Base-by-base conservation (phyloP, 441 rosid genomes). In the Lepidium campestre region DNA sequence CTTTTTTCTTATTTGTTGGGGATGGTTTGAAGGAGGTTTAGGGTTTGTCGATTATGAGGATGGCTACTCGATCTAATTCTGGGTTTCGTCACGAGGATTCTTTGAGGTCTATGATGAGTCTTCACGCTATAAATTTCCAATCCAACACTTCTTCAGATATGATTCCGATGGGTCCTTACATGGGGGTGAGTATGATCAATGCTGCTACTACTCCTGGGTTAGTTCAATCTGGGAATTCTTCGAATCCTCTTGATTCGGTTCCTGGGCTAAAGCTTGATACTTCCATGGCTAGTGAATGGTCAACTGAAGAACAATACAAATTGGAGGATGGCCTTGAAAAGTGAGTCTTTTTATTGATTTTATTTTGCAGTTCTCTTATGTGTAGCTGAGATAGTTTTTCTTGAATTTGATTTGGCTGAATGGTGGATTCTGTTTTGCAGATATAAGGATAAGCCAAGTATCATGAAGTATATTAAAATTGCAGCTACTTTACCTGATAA, bases 401-500 rank as follows among this genome's bases (percentile, higher is more conserved):
- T 20, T 15, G 50, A 55, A 7, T 45, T 45, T 62, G 48, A 44
- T 71, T 18, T 32, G 36, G 31, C 8, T 55, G 22, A 65, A 36
- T 17, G 37, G 18, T 12, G 32, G 39, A 3, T 45, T 60, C 3
- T 35, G 55, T 49, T 57, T 35, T 54, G 37, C 56, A 95, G 98
- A 40, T 87, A 77, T 61, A 81, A 80, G 50, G 89, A 84, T 37
- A 91, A 88, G 74, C 92, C 90, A 57, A 86, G 81, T 71, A 87
- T 92, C 49, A 76, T 88, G 89, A 95, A 73, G 80, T 95, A 90
- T 76, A 81, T 95, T 61, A 92, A 88, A 77, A 84, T 95, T 74
- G 97, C 98, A 2, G 91, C 92, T n/a, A 79, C 75, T 46, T 79
- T 95, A 73, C 96, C 75, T 57, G 88, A 92, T 34, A 95, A 90